Percentiles rank a stretch among this genome's conserved stretches.
Evolutionary conservation across 2,329 filamentous ascomycete species (phyloP).

Genomic region (Alternaria tenuissima): DNA sequence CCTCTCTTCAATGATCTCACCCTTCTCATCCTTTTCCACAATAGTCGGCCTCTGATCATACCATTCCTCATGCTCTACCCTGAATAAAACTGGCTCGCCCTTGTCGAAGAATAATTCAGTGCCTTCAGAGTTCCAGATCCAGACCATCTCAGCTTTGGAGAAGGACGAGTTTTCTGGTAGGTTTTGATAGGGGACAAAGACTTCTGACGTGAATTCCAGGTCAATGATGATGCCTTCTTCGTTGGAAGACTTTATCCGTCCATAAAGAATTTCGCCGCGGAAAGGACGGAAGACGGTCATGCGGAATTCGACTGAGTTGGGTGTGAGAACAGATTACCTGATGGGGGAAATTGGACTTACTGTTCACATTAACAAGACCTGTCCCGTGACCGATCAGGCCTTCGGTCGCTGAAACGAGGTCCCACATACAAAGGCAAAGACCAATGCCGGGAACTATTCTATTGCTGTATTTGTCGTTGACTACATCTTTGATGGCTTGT

Average conservation of each 20-base stretch:
- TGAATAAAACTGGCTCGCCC: constrained; percentile 86
- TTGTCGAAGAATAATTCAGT: constrained; percentile 85
- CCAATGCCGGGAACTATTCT: constrained; percentile 96
- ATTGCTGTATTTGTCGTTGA: constrained; percentile 97
- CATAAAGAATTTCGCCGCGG: constrained; percentile 90
- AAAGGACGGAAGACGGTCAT: constrained; percentile 95
- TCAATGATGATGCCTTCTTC: constrained; percentile 78
- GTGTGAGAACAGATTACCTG: not conserved
- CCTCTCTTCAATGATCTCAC: constrained; percentile 68
- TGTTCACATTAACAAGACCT: constrained; percentile 92
- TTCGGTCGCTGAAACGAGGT: constrained; percentile 87
- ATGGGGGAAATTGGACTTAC: constrained; percentile 56
- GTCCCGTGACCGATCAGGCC: constrained; percentile 93
- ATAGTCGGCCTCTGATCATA: constrained; percentile 86
- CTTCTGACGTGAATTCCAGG: constrained; percentile 93
- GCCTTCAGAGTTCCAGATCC: constrained; percentile 81
- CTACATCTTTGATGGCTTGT: constrained; percentile 91
- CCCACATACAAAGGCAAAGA: constrained; percentile 92
- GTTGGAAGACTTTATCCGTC: constrained; percentile 79
- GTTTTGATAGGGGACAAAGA: constrained; percentile 70
- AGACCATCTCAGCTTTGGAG: constrained; percentile 77
- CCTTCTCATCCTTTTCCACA: constrained; percentile 71
- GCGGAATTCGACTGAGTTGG: constrained; percentile 79
- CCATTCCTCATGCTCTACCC: constrained; percentile 89
- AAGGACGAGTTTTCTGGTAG: constrained; percentile 64